Evolutionary conservation across 495 filamentous ascomycete species (phyloP), one percentile per base, ranked within the genome.

Genomic region (Cercophora scortea): DNA sequence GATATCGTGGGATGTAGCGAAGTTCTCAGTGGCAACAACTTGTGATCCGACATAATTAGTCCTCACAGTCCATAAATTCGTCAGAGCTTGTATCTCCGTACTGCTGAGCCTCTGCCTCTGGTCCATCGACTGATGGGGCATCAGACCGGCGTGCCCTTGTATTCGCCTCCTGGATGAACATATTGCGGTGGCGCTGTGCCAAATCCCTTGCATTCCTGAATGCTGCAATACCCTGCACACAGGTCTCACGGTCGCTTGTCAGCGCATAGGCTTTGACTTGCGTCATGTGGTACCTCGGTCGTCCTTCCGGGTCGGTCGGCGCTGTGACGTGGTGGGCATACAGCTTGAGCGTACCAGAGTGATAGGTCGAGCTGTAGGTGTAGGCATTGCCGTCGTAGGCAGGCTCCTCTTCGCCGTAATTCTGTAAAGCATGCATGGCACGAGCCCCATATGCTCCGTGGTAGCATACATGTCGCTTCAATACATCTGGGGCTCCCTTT

Each of bases 401-500:
- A 0, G 63, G 62, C 51, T 70, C 56, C 15, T 63, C 59, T 32
- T 61, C 33, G n/a, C n/a, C n/a, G n/a, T n/a, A n/a, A n/a, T n/a
- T n/a, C n/a, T n/a, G n/a, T n/a, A n/a, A n/a, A n/a, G 53, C 57
- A 42, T 71, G 68, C 62, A 78, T 77, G 33, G 51, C 72, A 47
- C 72, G 70, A 32, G 71, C 73, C 10, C 74, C 75, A 15, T 71
- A 47, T 9, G 73, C 74, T 16, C 74, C 72, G 51, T 73, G 60
- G 57, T 72, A 66, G 42, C 52, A 62, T 38, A 69, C 71, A 54
- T 79, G 72, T 35, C 67, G 62, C 51, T 16, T 33, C 45, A 60
- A 63, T 13, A 72, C 71, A 11, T 52, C 60, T n/a, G 10, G 54
- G 9, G 11, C 47, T 47, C 33, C 72, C 75, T 44, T 51, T 0